Conservation (phyloP, 75 land plant species). For the Sequoiadendron giganteum region DNA sequence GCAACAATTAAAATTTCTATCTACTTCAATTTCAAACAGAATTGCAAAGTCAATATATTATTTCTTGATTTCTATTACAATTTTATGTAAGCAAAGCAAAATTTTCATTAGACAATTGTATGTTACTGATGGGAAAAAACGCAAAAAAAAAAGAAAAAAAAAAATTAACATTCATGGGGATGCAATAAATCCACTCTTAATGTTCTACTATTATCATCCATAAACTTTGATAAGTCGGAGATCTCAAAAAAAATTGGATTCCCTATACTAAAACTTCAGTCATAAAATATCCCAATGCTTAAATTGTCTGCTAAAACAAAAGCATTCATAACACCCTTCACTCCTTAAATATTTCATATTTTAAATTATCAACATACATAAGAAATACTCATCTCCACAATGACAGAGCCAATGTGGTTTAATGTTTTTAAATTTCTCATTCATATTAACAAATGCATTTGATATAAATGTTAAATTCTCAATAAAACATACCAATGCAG, state of each 20-base stretch:
- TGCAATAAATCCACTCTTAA: not conserved
- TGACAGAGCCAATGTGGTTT: not conserved
- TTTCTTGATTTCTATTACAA: no score
- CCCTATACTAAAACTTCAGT: not conserved
- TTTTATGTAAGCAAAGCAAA: not conserved
- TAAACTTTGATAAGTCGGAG: not conserved
- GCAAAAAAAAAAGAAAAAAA: not conserved
- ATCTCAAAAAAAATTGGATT: not conserved
- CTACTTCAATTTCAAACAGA: not conserved
- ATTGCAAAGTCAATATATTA: no score
- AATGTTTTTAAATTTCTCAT: not conserved
- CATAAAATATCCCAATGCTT: not conserved
- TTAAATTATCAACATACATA: not conserved
- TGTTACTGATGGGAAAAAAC: not conserved
- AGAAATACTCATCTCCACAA: not conserved
- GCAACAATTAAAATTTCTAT: no score
- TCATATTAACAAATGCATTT: slow-evolving; percentile 2
- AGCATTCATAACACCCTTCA: not conserved
- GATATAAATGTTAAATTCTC: not conserved
- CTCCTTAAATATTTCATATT: not conserved
- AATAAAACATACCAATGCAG: slow-evolving; percentile 68
- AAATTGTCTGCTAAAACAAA: slow-evolving; percentile 1
- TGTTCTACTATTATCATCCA: not conserved
- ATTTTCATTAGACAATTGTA: not conserved
- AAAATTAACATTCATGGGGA: not conserved